Conservation (phyloP, 75 land plant species). For the Pseudotsuga menziesii region DNA sequence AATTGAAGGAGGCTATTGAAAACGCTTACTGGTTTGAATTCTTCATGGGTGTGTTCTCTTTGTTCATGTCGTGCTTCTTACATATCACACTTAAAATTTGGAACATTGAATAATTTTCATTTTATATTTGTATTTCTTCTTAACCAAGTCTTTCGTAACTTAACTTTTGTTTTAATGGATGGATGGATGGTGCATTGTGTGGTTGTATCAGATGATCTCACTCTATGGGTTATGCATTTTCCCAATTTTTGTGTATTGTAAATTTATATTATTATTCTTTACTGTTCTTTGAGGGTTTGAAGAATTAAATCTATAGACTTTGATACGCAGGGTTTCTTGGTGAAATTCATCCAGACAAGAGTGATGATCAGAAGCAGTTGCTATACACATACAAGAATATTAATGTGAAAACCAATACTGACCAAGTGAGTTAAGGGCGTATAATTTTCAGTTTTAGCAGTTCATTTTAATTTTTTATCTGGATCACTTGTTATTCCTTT, state of each 20-base stretch:
- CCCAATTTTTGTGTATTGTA: background rate
- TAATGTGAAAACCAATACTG: slow-evolving; percentile 54
- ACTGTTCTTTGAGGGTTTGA: slow-evolving; percentile 2
- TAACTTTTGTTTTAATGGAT: background rate
- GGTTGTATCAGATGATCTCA: slow-evolving; percentile 46
- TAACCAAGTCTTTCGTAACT: background rate
- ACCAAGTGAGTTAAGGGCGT: slow-evolving; percentile 44
- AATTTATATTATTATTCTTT: slow-evolving; percentile 3
- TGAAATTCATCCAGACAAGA: slow-evolving; percentile 61
- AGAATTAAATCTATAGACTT: background rate
- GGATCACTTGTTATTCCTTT: background rate
- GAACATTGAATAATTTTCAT: background rate
- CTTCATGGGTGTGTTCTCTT: slow-evolving; percentile 73
- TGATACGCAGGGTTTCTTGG: slow-evolving; percentile 70
- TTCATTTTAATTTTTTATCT: background rate
- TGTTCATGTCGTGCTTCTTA: background rate
- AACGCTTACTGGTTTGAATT: slow-evolving; percentile 92
- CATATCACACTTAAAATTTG: background rate
- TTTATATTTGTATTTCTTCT: background rate
- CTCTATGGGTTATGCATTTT: slow-evolving; percentile 84
- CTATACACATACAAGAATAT: slow-evolving; percentile 73
- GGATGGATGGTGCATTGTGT: background rate
- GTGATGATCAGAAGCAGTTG: slow-evolving; percentile 48
- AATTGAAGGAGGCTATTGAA: slow-evolving; percentile 87
- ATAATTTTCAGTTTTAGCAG: background rate